Percentiles rank a stretch among this genome's conserved stretches.
Evolutionary conservation across 768 basidiomycete species (phyloP).

Genomic region (Boletus sp.): DNA sequence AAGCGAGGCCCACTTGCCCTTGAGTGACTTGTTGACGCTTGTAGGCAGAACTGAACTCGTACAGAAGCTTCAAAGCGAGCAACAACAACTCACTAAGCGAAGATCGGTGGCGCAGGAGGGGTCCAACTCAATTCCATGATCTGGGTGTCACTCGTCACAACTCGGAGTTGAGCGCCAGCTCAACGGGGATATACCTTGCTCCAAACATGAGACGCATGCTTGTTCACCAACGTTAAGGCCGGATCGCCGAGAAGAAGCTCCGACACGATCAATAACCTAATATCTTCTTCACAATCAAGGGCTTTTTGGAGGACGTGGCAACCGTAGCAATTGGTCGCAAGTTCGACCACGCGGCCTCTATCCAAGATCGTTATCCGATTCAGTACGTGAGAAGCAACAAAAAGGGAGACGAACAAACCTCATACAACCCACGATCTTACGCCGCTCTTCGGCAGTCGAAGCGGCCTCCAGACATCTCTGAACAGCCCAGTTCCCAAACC

Average conservation of each 20-base stretch:
- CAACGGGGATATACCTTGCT: constrained; percentile 58
- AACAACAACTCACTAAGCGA: constrained; percentile 62
- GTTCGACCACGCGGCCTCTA: constrained; percentile 81
- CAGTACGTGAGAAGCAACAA: constrained; percentile 9
- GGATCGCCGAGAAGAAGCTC: constrained; percentile 84
- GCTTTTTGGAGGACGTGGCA: constrained; percentile 90
- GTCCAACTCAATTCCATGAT: constrained; percentile 93
- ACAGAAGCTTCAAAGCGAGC: not conserved
- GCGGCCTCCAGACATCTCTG: constrained; percentile 85
- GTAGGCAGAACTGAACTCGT: constrained; percentile 2
- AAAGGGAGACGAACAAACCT: constrained; percentile 42
- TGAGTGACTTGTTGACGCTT: constrained; percentile 84
- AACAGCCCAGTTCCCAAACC: constrained; percentile 93
- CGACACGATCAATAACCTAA: constrained; percentile 77
- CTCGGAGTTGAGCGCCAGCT: not conserved
- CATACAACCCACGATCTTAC: constrained; percentile 87
- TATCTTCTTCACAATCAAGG: constrained; percentile 87
- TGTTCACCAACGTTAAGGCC: constrained; percentile 83
- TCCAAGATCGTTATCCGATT: not conserved
- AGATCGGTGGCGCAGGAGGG: constrained; percentile 83
- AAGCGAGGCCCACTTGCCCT: constrained; percentile 85
- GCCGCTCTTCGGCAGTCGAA: constrained; percentile 66
- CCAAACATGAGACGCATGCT: constrained; percentile 91
- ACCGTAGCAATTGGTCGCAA: constrained; percentile 87
- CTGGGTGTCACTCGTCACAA: constrained; percentile 35